Evolutionary conservation across 257 asterid genomes (phyloP).

Genomic region (Marsdenia floribunda): DNA sequence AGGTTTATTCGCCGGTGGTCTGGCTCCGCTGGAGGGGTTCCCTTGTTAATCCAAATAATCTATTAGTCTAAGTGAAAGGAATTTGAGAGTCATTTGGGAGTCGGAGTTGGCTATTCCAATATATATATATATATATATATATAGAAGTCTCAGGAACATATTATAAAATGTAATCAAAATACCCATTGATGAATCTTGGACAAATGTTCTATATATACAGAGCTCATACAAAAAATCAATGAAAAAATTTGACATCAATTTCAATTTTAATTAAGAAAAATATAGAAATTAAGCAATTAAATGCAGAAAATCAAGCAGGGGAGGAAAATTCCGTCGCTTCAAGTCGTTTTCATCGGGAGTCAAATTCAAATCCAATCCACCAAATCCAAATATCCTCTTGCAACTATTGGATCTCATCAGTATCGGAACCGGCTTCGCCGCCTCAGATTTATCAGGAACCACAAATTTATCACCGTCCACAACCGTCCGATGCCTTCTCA

Average conservation of each 20-base stretch:
- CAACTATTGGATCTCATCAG: conserved; percentile 13
- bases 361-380: conserved; percentile 26
- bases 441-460: background rate
- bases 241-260: background rate
- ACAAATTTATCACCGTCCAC: background rate
- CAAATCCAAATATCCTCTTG: conserved; percentile 9
- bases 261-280: no score
- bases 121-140: no score
- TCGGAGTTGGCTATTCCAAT: no score
- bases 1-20: no score
- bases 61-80: no score
- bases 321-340: background rate
- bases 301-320: background rate
- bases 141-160: no score
- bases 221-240: background rate
- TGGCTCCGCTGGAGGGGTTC: no score
- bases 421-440: background rate
- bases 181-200: no score
- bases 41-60: no score
- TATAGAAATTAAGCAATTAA: background rate
- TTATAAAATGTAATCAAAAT: no score
- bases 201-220: no score
- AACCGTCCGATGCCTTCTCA: conserved; percentile 33
- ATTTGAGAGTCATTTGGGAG: no score
- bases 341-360: conserved; percentile 26